These are phyloP conservation scores for Hygrocybe coccinea DNA, from an alignment of 768 basidiomycete genomes.

Conservation along the genomic window DNA sequence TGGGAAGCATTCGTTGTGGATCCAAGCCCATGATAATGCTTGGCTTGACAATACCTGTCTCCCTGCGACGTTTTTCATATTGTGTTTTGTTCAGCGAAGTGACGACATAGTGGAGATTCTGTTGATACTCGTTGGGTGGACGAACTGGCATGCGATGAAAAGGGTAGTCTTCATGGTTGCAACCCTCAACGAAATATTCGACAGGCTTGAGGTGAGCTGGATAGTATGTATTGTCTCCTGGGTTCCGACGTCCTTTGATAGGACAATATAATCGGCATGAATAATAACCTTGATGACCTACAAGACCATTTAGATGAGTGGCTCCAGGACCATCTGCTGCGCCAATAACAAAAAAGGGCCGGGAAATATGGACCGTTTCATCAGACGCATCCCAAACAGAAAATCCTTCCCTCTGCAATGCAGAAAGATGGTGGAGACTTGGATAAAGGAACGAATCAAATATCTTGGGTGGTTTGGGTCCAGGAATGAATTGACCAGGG, in stretches of 20 bases:
- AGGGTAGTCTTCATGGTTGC: constrained; percentile 17
- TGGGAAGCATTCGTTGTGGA: constrained; percentile 36
- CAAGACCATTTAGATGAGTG: constrained; percentile 24
- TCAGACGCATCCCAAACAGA: too few relatives aligned
- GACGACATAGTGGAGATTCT: constrained; percentile 4
- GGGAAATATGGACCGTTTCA: too few relatives aligned
- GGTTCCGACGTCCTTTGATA: constrained; percentile 29
- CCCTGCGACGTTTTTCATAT: constrained; percentile 23
- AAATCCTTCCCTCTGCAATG: constrained; percentile 9
- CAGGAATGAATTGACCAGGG: constrained; percentile 31
- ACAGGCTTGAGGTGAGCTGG: constrained; percentile 26
- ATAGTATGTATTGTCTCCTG: constrained; percentile 27
- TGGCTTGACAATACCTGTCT: constrained; percentile 34
- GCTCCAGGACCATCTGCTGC: too few relatives aligned
- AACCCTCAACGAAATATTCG: constrained; percentile 18
- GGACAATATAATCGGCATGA: constrained; percentile 26
- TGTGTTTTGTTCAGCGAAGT: constrained; percentile 24
- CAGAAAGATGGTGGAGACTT: constrained; percentile 31
- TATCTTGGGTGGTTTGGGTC: constrained; percentile 35
- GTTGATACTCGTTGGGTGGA: neutral
- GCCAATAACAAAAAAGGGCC: too few relatives aligned
- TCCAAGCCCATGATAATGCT: constrained; percentile 35
- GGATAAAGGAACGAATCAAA: constrained; percentile 33
- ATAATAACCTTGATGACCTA: constrained; percentile 7
- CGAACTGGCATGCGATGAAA: neutral